Evolutionary conservation across 805 yeast species (phyloP).

Genomic region (Schizosaccharomyces lindneri): DNA sequence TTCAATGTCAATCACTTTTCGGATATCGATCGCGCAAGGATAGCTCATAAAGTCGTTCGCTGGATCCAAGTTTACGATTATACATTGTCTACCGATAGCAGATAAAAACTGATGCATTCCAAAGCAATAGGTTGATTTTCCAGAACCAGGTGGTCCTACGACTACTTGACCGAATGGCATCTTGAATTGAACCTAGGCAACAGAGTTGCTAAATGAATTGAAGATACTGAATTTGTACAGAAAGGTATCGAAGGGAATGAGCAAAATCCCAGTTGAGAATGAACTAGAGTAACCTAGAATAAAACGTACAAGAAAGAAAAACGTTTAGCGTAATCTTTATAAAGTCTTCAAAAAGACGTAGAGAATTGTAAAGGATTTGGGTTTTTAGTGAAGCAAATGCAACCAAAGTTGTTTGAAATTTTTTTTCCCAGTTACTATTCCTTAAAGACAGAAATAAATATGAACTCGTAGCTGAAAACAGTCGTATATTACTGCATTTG

Average conservation of each 20-base stretch:
- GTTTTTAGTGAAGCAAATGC: no score
- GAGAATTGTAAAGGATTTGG: no score
- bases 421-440: no score
- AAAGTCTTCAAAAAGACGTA: no score
- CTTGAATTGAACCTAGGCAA: neutral
- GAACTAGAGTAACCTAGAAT: neutral
- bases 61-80: slow-evolving; percentile 78
- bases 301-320: neutral
- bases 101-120: slow-evolving; percentile 80
- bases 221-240: neutral
- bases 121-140: slow-evolving; percentile 81
- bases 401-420: no score
- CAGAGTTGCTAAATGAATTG: neutral
- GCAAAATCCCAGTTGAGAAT: neutral
- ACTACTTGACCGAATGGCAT: slow-evolving; percentile 16
- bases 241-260: neutral
- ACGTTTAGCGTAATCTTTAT: no score
- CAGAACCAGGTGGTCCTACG: slow-evolving; percentile 96
- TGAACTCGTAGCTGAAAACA: no score
- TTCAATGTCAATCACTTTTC: slow-evolving; percentile 52
- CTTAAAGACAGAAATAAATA: no score
- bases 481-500: no score
- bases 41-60: slow-evolving; percentile 55
- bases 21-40: slow-evolving; percentile 50
- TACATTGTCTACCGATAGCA: slow-evolving; percentile 75